phyloP scores from a whole-genome alignment of 192 early-diverging fungal genomes.

The Pilaira anomala region DNA sequence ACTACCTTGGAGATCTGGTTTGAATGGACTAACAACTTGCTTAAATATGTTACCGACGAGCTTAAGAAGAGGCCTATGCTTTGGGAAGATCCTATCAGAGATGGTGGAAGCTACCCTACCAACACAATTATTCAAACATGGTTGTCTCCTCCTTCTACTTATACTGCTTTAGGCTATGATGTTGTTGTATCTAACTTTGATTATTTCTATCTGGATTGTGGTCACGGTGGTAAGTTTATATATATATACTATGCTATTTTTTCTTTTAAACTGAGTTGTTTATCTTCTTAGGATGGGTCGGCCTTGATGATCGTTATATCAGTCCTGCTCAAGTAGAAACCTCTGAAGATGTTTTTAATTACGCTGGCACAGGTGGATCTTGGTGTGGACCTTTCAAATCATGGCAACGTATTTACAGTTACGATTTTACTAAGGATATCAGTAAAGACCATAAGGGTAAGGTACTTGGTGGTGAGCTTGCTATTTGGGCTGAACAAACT shows the following conservation, averaged over 20 bases:
- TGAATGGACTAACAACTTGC: conserved; percentile 22
- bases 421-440: conserved; percentile 59
- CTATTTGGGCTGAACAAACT: conserved; percentile 69
- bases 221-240: conserved; percentile 47
- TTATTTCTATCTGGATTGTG: conserved; percentile 73
- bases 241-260: too few species aligned
- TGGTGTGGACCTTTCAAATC: conserved; percentile 78
- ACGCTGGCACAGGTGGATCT: conserved; percentile 47
- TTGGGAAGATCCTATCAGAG: conserved; percentile 76
- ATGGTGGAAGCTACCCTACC: conserved; percentile 39
- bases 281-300: conserved; percentile 47
- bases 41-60: conserved; percentile 3
- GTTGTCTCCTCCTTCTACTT: conserved; percentile 53
- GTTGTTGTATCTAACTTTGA: conserved; percentile 59
- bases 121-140: conserved; percentile 67
- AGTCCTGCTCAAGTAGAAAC: conserved; percentile 32
- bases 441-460: conserved; percentile 41
- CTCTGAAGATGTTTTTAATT: conserved; percentile 35
- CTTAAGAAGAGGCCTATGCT: conserved; percentile 53
- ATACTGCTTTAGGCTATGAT: conserved; percentile 59
- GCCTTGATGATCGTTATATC: conserved; percentile 56
- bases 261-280: too few species aligned
- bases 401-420: conserved; percentile 71
- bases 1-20: conserved; percentile 22
- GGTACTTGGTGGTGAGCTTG: conserved; percentile 67